These are phyloP conservation scores for Pseudogymnoascus sp. DNA, from an alignment of 2,329 filamentous ascomycete genomes.

Conservation along the genomic window DNA sequence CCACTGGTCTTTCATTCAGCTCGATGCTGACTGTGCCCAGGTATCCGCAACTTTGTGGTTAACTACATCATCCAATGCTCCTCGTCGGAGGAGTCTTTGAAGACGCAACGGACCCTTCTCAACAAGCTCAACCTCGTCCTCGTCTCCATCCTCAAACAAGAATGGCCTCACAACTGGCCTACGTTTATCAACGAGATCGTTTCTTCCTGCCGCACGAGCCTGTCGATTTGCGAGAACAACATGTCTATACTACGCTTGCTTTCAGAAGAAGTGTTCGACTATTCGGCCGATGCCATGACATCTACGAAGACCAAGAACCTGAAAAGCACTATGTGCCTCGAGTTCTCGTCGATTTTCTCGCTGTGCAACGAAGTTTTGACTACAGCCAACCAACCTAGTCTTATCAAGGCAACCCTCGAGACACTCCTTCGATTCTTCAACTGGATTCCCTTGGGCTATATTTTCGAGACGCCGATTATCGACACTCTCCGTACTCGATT, in stretches of 20 bases:
- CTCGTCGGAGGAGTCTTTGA: conserved; percentile 78
- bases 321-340: conserved; percentile 97
- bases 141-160: conserved; percentile 95
- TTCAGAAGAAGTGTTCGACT: conserved; percentile 98
- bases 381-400: conserved; percentile 76
- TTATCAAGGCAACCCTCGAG: conserved; percentile 95
- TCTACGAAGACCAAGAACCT: conserved; percentile 92
- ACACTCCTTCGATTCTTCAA: conserved; percentile 94
- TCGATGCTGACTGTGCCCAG: conserved; percentile 39
- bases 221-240: conserved; percentile 99
- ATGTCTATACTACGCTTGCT: conserved; percentile 95
- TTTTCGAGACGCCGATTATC: conserved; percentile 95
- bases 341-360: conserved; percentile 98
- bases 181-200: conserved; percentile 99
- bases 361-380: conserved; percentile 92
- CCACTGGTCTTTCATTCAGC: background rate
- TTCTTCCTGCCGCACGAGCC: conserved; percentile 84
- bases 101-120: conserved; percentile 76
- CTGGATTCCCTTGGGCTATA: conserved; percentile 97
- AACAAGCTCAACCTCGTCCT: conserved; percentile 98
- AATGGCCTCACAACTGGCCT: conserved; percentile 99
- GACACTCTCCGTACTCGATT: conserved; percentile 90
- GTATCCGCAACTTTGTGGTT: conserved; percentile 98
- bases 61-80: conserved; percentile 97
- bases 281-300: conserved; percentile 99